phyloP scores from a whole-genome alignment of 2,329 filamentous ascomycete species.

The Cladosporium sp. region DNA sequence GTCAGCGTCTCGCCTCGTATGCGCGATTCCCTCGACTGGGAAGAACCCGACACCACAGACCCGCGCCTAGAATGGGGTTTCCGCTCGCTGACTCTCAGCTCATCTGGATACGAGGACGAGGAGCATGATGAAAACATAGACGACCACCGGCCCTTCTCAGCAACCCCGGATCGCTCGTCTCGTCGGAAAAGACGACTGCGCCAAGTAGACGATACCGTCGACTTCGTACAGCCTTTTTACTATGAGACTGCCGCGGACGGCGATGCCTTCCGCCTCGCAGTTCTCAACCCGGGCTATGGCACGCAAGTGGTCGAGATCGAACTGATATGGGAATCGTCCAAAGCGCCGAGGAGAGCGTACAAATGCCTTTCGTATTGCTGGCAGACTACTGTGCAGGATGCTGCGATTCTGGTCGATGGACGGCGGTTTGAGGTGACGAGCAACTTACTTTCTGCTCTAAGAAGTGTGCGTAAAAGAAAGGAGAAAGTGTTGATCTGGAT shows the following conservation, averaged over 20 bases:
- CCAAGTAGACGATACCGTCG: constrained; percentile 17
- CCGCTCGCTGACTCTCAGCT: constrained; percentile 18
- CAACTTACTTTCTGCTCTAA: constrained; percentile 25
- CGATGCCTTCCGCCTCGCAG: constrained; percentile 24
- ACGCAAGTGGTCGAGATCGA: constrained; percentile 18
- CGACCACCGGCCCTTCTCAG: constrained; percentile 21
- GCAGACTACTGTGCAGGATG: constrained; percentile 22
- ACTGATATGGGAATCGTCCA: constrained; percentile 24
- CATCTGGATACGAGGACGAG: constrained; percentile 18
- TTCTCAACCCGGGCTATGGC: constrained; percentile 23
- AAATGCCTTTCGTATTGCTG: constrained; percentile 28
- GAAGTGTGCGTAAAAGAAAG: constrained; percentile 22
- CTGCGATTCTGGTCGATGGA: constrained; percentile 27
- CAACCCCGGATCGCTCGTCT: constrained; percentile 18
- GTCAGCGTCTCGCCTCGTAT: constrained; percentile 23
- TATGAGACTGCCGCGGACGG: constrained; percentile 26
- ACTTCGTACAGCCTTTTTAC: constrained; percentile 16
- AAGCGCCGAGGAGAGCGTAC: constrained; percentile 19
- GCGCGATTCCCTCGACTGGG: constrained; percentile 24
- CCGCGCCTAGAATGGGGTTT: constrained; percentile 24
- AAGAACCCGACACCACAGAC: constrained; percentile 22
- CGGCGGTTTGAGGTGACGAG: constrained; percentile 26
- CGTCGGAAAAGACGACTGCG: constrained; percentile 20
- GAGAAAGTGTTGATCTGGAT: constrained; percentile 30
- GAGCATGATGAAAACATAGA: constrained; percentile 16